Base-by-base conservation (phyloP, 2,329 filamentous ascomycete species). In the Aureobasidium namibiae region DNA sequence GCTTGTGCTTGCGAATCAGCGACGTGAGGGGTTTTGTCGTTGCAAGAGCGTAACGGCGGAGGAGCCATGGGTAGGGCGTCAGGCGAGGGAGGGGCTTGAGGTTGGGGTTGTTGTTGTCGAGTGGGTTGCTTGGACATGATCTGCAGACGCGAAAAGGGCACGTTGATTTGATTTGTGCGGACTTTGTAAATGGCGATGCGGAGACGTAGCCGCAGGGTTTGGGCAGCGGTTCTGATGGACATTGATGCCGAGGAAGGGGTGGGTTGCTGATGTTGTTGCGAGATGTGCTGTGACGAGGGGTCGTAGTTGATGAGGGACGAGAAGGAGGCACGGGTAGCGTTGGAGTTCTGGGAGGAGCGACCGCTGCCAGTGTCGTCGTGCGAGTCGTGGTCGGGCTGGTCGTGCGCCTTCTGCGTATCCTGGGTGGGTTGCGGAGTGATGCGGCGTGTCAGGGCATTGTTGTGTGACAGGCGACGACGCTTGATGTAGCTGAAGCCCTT, bases 111-210 rank as follows among this genome's bases (percentile, higher is more conserved):
- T 18, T 23, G 41, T 26, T 46, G 56, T 38, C 41, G 49, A 36
- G 38, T 21, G 9, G 33, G 52, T 21, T 44, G 49, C 44, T 56
- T 60, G 48, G 10, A 60, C 46, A 63, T 59, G 63, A 61, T 67
- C 61, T 62, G 67, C 56, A 90, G 76, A 46, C 82, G 73, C 59
- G 84, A 77, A 62, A 89, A 79, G 1, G 87, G 85, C 29, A 88
- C 78, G 60, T 81, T 75, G 57, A 84, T 80, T 72, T 92, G 88
- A 61, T 87, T 84, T 1, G 88, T 91, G 60, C 80, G 81, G 64
- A 92, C 78, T 73, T 91, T 91, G 77, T 90, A 91, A 67, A 81
- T 82, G 14, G 87, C 88, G 21, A 90, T 80, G 29, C 82, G 79
- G 16, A 92, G 81, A n/a, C 87, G 81, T 10, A 89, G 78, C 54